These are phyloP conservation scores for Aspergillus sp. DNA, from an alignment of 2,329 filamentous ascomycete genomes.

Conservation along the genomic window DNA sequence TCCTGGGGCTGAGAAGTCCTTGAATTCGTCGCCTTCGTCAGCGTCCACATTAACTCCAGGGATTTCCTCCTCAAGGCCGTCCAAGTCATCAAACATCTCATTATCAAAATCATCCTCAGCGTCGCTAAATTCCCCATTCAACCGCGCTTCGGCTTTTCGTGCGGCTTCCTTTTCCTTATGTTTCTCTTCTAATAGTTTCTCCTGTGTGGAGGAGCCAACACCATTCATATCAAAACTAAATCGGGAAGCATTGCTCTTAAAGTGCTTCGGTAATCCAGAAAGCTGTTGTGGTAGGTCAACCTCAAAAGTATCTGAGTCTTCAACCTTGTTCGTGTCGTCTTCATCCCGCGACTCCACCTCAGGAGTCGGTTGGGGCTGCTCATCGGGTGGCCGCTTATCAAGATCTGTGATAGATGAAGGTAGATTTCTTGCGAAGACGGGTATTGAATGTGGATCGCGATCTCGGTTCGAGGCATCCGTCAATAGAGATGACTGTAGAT, in stretches of 20 bases:
- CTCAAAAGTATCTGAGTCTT: constrained; percentile 33
- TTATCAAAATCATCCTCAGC: constrained; percentile 47
- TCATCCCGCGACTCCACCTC: constrained; percentile 6
- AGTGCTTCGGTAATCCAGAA: constrained; percentile 44
- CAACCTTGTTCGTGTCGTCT: constrained; percentile 7
- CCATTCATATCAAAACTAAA: constrained; percentile 66
- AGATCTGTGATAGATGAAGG: constrained; percentile 35
- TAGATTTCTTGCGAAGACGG: constrained; percentile 46
- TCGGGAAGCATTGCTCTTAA: constrained; percentile 59
- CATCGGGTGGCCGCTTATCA: constrained; percentile 8
- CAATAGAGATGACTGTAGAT: constrained; percentile 41
- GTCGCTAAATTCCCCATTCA: constrained; percentile 37
- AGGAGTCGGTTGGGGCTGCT: constrained; percentile 10
- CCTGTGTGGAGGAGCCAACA: constrained; percentile 58
- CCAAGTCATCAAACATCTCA: constrained; percentile 44
- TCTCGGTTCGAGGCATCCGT: constrained; percentile 29
- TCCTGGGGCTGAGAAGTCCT: constrained; percentile 26
- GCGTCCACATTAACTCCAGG: constrained; percentile 51
- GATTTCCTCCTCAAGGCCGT: constrained; percentile 49
- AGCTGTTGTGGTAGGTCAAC: constrained; percentile 28
- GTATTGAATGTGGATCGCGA: constrained; percentile 34
- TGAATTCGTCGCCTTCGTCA: constrained; percentile 36
- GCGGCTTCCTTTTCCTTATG: constrained; percentile 56
- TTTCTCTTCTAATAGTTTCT: constrained; percentile 63
- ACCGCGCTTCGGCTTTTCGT: constrained; percentile 31